Base-by-base conservation (phyloP, 73 alveolate genomes). In the Paramecium pentaurelia region DNA sequence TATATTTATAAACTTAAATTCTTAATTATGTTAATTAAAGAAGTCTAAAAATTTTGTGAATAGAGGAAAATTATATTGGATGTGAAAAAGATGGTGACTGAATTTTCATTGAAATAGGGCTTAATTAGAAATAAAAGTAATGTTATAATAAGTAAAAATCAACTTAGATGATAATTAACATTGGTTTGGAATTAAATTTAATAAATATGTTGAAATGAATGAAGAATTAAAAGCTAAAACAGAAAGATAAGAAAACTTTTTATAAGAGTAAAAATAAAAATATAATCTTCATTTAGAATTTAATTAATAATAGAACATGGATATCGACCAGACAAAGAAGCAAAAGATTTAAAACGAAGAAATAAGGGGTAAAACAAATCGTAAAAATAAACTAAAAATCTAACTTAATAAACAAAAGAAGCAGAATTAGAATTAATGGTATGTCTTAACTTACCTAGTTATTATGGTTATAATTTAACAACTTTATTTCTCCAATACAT, bases 381-480 rank as follows among this genome's bases (percentile, higher is more conserved):
- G 34, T 9, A 32, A 12, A 32, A 34, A 42, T 25, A 18, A 28
- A 32, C 91, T 7, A 80, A 42, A 47, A 49, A 80, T 45, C 73
- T 80, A 11, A 80, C 59, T 14, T 32, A 25, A 49, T 22, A n/a
- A 80, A 42, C 45, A 3, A 80, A 36, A 47, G 47, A 80, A 27
- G 51, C 75, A 18, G 91, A 80, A 25, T 44, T 45, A 16, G 91
- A 80, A 80, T 27, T 80, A 32, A 40, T 80, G 73, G 91, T 80
- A 73, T 36, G 58, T 80, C 44, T 45, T 25, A 80, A 80, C 71
- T 80, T 49, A 42, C 58, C 44, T 45, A 80, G 91, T 18, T 34
- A 32, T 80, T 3, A 25, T 80, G 91, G 91, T 80, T 80, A 45
- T 49, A 80, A 80, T 80, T 80, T 47, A 80, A 80, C 73, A 80